A percentile compares a stretch with the other conserved stretches of the same genome.
phyloP scores from a whole-genome alignment of 495 filamentous ascomycete genomes.

The Halenospora varia region DNA sequence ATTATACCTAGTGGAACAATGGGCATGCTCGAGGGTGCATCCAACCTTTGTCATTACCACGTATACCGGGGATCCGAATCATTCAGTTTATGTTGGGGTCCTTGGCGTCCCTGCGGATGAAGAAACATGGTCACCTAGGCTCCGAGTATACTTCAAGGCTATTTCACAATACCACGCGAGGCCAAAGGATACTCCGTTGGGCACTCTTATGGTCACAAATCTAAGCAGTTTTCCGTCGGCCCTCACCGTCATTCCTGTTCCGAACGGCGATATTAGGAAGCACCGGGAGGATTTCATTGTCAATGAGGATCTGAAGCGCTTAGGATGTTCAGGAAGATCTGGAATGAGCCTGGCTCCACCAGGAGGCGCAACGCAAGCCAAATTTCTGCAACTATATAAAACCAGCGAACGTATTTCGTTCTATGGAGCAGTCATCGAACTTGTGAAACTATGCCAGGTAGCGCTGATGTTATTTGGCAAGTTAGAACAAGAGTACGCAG shows the following conservation, averaged over 20 bases:
- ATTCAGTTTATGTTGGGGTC: constrained; percentile 74
- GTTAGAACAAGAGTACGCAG: constrained; percentile 81
- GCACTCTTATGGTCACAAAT: constrained; percentile 90
- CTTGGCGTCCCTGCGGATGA: constrained; percentile 82
- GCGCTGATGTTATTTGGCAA: constrained; percentile 87
- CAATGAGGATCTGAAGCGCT: constrained; percentile 88
- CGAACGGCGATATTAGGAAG: constrained; percentile 77
- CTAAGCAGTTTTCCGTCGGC: constrained; percentile 84
- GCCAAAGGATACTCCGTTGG: constrained; percentile 75
- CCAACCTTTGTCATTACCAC: constrained; percentile 91
- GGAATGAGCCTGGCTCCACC: constrained; percentile 76
- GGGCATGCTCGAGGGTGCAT: constrained; percentile 87
- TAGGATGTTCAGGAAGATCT: constrained; percentile 87
- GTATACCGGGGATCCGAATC: constrained; percentile 82
- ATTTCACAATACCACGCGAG: constrained; percentile 80
- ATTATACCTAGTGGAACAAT: constrained; percentile 94
- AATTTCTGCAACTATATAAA: constrained; percentile 87
- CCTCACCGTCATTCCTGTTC: constrained; percentile 82
- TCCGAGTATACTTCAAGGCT: constrained; percentile 82
- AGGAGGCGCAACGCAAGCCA: constrained; percentile 75
- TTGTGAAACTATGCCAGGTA: constrained; percentile 89
- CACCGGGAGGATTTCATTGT: constrained; percentile 87
- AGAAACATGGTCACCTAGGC: constrained; percentile 68
- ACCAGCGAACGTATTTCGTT: constrained; percentile 77
- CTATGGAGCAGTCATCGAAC: constrained; percentile 72